Evolutionary conservation across 768 basidiomycete genomes (phyloP).

Genomic region (Lactarius hatsudake): DNA sequence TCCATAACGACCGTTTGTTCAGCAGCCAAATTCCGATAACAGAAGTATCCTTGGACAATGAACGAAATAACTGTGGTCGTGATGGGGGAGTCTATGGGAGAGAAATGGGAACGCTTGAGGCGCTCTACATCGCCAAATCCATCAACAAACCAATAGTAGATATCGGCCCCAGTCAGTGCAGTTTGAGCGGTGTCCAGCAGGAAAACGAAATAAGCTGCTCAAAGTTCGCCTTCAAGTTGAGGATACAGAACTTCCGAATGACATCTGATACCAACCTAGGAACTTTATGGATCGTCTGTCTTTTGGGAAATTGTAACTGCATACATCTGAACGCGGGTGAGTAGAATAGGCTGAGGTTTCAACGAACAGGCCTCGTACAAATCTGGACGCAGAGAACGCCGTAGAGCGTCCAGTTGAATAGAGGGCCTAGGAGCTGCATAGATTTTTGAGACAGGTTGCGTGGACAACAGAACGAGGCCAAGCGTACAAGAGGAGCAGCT

Average conservation of each 20-base stretch:
- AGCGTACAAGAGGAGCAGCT: neutral
- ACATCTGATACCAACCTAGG: neutral
- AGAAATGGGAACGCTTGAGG: neutral
- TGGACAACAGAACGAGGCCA: neutral
- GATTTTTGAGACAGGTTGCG: neutral
- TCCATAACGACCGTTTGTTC: neutral
- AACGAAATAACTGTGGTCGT: neutral
- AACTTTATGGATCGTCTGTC: neutral
- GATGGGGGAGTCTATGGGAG: neutral
- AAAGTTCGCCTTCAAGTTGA: neutral
- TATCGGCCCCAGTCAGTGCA: neutral
- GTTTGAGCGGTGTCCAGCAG: neutral
- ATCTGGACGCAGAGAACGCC: slow-evolving; percentile 4
- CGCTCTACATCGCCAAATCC: neutral
- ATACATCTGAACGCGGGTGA: neutral
- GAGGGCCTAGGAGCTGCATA: neutral
- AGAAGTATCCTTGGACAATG: neutral
- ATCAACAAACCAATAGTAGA: neutral
- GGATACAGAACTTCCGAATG: neutral
- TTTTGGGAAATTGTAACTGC: neutral
- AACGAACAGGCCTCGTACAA: neutral
- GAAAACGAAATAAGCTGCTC: neutral
- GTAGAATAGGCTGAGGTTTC: neutral
- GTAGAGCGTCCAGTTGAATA: slow-evolving; percentile 4
- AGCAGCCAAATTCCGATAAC: neutral